A percentile compares a stretch with the other conserved stretches of the same genome.
These are phyloP conservation scores for Pestalotiopsis sp. DNA, from an alignment of 2,329 filamentous ascomycete species.

Conservation along the genomic window DNA sequence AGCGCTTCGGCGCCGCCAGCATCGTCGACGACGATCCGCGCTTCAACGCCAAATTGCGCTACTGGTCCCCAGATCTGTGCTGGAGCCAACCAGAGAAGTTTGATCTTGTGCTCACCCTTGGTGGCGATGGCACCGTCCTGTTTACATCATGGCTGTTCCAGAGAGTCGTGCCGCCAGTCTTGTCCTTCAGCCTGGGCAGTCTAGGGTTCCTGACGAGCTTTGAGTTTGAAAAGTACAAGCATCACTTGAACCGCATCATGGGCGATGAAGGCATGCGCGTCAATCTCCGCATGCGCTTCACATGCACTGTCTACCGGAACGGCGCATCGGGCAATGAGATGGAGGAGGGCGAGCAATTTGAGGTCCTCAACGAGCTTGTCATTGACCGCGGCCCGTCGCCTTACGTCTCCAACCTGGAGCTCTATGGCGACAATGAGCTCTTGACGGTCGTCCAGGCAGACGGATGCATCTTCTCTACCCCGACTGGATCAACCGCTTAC, in stretches of 20 bases:
- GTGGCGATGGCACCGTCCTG: constrained; percentile 83
- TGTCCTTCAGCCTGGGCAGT: constrained; percentile 83
- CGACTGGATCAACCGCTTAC: constrained; percentile 93
- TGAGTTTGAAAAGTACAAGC: constrained; percentile 84
- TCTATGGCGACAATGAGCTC: constrained; percentile 93
- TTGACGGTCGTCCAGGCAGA: constrained; percentile 96
- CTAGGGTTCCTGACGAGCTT: constrained; percentile 89
- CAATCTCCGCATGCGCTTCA: constrained; percentile 97
- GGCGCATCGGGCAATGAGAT: constrained; percentile 61
- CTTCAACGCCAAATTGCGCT: constrained; percentile 83
- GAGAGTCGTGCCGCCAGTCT: constrained; percentile 79
- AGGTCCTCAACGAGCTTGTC: constrained; percentile 97
- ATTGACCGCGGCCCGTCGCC: constrained; percentile 96
- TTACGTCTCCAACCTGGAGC: constrained; percentile 94
- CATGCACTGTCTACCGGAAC: constrained; percentile 90
- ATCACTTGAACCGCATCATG: constrained; percentile 87
- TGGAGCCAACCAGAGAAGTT: constrained; percentile 94
- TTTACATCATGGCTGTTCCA: constrained; percentile 94
- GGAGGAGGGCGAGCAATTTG: constrained; percentile 92
- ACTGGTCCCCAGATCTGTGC: constrained; percentile 96
- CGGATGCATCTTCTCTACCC: constrained; percentile 96
- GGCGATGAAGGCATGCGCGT: constrained; percentile 95
- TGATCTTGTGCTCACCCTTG: constrained; percentile 87
- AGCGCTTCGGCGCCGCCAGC: constrained; percentile 78
- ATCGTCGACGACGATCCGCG: constrained; percentile 74